phyloP scores from a whole-genome alignment of 2,329 filamentous ascomycete species.

The Hypoxylon sp. region DNA sequence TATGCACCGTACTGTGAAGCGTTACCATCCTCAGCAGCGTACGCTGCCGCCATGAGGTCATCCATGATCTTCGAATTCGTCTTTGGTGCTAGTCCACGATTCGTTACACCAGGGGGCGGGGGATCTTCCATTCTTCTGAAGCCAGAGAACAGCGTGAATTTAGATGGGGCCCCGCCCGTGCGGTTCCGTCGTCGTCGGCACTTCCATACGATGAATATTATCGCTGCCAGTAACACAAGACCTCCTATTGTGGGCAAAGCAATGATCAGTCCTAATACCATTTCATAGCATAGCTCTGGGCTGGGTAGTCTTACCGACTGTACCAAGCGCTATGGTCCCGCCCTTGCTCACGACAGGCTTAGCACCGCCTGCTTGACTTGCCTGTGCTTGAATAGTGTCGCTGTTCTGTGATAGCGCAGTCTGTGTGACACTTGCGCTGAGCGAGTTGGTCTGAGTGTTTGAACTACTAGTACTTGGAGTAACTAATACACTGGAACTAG shows the following conservation, averaged over 20 bases:
- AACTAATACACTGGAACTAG: not conserved
- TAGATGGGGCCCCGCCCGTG: not conserved
- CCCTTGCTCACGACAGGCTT: slow-evolving; percentile 20
- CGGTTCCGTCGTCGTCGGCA: slow-evolving; percentile 31
- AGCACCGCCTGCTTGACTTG: slow-evolving; percentile 10
- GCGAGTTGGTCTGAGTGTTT: slow-evolving; percentile 13
- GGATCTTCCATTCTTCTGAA: slow-evolving; percentile 28
- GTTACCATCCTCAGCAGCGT: slow-evolving; percentile 43
- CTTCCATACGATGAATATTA: slow-evolving; percentile 40
- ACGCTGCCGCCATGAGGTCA: slow-evolving; percentile 44
- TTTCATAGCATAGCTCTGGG: not conserved
- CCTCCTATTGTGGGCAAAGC: slow-evolving; percentile 24
- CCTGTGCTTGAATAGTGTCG: slow-evolving; percentile 23
- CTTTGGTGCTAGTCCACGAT: slow-evolving; percentile 13
- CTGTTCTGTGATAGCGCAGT: slow-evolving; percentile 11
- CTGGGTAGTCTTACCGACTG: slow-evolving; percentile 35
- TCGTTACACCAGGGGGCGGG: slow-evolving; percentile 7
- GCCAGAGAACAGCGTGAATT: slow-evolving; percentile 10
- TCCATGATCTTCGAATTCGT: slow-evolving; percentile 43
- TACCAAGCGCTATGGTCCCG: slow-evolving; percentile 38
- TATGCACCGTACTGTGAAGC: slow-evolving; percentile 35
- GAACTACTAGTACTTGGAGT: slow-evolving; percentile 1
- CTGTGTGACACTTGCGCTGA: not conserved
- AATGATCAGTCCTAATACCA: not conserved
- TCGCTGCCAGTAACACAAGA: slow-evolving; percentile 28